Conservation (phyloP, 2,329 filamentous ascomycete genomes). For the Aspergillus caelatus region DNA sequence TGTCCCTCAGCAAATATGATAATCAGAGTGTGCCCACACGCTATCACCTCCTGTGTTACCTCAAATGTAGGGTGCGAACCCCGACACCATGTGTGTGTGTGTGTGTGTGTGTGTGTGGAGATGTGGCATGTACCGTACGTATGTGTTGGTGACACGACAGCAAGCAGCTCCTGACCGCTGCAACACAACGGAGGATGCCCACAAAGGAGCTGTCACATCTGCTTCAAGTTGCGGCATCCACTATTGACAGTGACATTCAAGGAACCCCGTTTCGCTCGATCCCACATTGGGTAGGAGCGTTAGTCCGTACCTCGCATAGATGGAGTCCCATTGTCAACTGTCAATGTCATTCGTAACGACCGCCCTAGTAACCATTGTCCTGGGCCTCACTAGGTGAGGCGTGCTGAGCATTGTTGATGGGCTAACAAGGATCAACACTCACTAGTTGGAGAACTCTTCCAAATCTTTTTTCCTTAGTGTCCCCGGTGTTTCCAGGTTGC, state of each 20-base stretch:
- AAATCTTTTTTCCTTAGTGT: slow-evolving; percentile 17
- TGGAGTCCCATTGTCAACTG: slow-evolving; percentile 2
- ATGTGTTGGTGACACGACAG: slow-evolving; percentile 1
- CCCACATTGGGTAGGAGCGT: not conserved
- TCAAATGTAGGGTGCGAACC: not conserved
- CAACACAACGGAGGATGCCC: not conserved
- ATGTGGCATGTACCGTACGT: not conserved
- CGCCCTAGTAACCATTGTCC: not conserved
- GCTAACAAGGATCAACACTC: slow-evolving; percentile 10
- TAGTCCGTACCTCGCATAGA: not conserved
- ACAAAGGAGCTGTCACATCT: slow-evolving; percentile 16
- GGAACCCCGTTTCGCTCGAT: not conserved
- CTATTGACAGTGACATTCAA: slow-evolving; percentile 2
- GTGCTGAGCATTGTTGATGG: slow-evolving; percentile 4
- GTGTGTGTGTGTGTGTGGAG: not conserved
- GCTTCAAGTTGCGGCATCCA: not conserved
- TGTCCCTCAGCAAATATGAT: slow-evolving; percentile 2
- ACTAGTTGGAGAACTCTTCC: slow-evolving; percentile 15
- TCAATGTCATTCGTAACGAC: slow-evolving; percentile 5
- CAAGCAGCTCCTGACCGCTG: not conserved
- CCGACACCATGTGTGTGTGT: not conserved
- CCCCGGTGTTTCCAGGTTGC: slow-evolving; percentile 13
- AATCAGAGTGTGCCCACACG: slow-evolving; percentile 2
- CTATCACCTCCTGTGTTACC: slow-evolving; percentile 1
- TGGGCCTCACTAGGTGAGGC: slow-evolving; percentile 7